These are phyloP conservation scores for Spinacia oleracea DNA, from an alignment of 179 eudicot genomes.

Conservation along the genomic window DNA sequence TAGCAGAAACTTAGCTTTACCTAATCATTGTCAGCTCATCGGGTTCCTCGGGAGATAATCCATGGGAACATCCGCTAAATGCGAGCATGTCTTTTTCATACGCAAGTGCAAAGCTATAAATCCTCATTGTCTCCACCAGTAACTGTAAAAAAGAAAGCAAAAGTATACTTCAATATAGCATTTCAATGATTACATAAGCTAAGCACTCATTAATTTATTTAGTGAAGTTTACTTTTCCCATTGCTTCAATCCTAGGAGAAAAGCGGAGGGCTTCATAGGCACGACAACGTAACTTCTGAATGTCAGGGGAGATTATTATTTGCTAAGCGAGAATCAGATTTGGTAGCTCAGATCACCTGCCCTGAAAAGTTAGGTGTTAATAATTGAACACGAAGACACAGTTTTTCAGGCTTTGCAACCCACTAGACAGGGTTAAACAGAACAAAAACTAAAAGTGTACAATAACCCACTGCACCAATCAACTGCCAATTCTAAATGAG, in stretches of 20 bases:
- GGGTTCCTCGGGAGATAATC: slow-evolving; percentile 72
- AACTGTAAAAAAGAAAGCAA: slow-evolving; percentile 44
- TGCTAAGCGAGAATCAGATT: slow-evolving; percentile 95
- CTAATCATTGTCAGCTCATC: slow-evolving; percentile 78
- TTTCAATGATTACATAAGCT: slow-evolving; percentile 1
- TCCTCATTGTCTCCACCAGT: slow-evolving; percentile 90
- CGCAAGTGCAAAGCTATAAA: slow-evolving; percentile 83
- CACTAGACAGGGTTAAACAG: neutral
- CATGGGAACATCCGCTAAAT: slow-evolving; percentile 92
- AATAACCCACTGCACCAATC: slow-evolving; percentile 50
- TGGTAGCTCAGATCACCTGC: slow-evolving; percentile 92
- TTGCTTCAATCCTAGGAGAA: slow-evolving; percentile 77
- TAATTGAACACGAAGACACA: slow-evolving; percentile 2
- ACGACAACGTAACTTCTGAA: slow-evolving; percentile 94
- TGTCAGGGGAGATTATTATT: slow-evolving; percentile 82
- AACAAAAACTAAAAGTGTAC: slow-evolving; percentile 28
- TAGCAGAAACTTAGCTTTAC: slow-evolving; percentile 31
- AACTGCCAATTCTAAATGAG: slow-evolving; percentile 87
- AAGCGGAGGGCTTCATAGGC: slow-evolving; percentile 91
- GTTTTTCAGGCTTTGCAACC: neutral
- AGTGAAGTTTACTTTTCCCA: slow-evolving; percentile 75
- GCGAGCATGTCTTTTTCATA: slow-evolving; percentile 99
- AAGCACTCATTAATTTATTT: neutral
- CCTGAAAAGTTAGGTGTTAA: slow-evolving; percentile 4
- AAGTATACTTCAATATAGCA: slow-evolving; percentile 1